Base-by-base conservation (phyloP, 257 asterid genomes). In the Ophiorrhiza pumila region DNA sequence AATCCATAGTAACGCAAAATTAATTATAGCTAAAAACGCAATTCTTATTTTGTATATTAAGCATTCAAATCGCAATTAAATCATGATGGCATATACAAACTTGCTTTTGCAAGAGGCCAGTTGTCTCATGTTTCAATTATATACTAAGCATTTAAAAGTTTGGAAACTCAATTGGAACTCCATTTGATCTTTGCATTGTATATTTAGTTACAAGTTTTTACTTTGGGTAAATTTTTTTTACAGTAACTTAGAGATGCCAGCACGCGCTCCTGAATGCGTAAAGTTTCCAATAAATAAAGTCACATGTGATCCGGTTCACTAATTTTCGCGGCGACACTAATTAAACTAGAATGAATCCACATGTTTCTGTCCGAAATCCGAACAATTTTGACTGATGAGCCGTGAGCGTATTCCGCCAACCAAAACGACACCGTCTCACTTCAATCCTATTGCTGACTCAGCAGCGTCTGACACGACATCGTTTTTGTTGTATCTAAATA, bases 201-300 rank as follows among this genome's bases (percentile, higher is more conserved):
- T 2, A 37, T 37, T 37, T 37, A 6, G n/a, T 12, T 46, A 49
- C 15, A 46, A 11, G 18, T 50, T 4, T 1, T 15, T 20, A 2
- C 7, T 52, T 8, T 55, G 4, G 0, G 0, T 1, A 5, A 23
- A 15, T 3, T 13, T 4, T 10, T n/a, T 56, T 56, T 4, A 57
- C 22, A 27, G 63, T 0, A 29, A 57, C 4, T 23, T 67, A 18
- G 25, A 49, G 25, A 1, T 31, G 41, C 22, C 47, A 39, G 35
- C 45, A 76, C 71, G 71, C 61, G 79, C 65, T 37, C 18, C 1
- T 9, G 0, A 31, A 70, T 17, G 75, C 79, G 79, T 76, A 66
- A 63, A 58, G 12, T 12, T 37, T 29, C 20, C 18, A 76, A 12
- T 43, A 73, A 15, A 31, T 10, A 13, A 17, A 45, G 14, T 73